Conservation (phyloP, 2,329 filamentous ascomycete species). For the Microsporum audouinii region DNA sequence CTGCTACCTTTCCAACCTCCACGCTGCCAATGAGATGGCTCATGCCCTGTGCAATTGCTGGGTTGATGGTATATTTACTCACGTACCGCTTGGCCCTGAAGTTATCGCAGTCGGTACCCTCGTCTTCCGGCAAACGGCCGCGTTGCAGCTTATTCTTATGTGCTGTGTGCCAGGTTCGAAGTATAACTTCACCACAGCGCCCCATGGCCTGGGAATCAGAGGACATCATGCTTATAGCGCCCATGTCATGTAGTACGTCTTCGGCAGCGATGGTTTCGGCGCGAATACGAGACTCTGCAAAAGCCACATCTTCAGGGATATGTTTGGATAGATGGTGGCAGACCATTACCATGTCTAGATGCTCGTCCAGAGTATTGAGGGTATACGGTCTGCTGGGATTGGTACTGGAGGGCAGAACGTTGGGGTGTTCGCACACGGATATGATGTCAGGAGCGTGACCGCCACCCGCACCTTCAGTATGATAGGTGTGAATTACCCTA, state of each 20-base stretch:
- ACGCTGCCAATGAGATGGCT: constrained; percentile 72
- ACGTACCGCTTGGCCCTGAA: constrained; percentile 86
- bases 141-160: constrained; percentile 92
- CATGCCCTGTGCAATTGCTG: constrained; percentile 85
- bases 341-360: constrained; percentile 97
- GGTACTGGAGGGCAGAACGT: constrained; percentile 81
- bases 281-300: constrained; percentile 86
- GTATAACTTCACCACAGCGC: constrained; percentile 82
- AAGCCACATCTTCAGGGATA: constrained; percentile 91
- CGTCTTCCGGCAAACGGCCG: constrained; percentile 63
- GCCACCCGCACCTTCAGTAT: constrained; percentile 89
- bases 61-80: constrained; percentile 94
- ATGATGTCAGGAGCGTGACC: constrained; percentile 96
- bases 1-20: constrained; percentile 80
- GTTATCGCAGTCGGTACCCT: constrained; percentile 71
- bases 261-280: constrained; percentile 94
- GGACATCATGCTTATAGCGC: constrained; percentile 96
- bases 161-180: constrained; percentile 91
- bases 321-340: constrained; percentile 88
- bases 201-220: constrained; percentile 96
- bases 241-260: constrained; percentile 87
- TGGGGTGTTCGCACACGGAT: constrained; percentile 73
- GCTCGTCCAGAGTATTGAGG: constrained; percentile 84
- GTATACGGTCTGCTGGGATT: constrained; percentile 90
- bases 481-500: constrained; percentile 89